Percentiles rank a stretch among this genome's conserved stretches.
Conservation (phyloP, 345 rosid genomes). For the Citrus medica region DNA sequence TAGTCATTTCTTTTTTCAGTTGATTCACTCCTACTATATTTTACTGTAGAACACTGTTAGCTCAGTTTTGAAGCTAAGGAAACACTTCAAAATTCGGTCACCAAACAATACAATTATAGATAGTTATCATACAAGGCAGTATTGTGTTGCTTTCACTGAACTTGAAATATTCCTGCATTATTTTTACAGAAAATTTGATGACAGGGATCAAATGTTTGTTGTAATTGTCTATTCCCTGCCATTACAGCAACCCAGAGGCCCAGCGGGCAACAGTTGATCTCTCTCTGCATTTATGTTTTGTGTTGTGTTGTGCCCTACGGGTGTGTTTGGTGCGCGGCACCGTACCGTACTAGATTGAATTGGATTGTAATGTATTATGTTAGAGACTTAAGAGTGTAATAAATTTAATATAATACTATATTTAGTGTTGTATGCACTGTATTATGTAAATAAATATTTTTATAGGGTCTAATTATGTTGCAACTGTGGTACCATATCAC, state of each 20-base stretch:
- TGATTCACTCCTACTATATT: neutral
- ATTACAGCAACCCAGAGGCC: neutral
- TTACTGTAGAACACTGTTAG: neutral
- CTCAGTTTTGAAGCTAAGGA: neutral
- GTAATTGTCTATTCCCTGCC: neutral
- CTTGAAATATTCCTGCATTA: neutral
- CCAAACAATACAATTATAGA: neutral
- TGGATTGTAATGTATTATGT: too few relatives aligned
- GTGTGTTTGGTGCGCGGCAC: too few relatives aligned
- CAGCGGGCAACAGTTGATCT: neutral
- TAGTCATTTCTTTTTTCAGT: neutral
- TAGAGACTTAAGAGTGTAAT: too few relatives aligned
- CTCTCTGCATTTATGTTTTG: neutral
- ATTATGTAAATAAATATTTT: too few relatives aligned
- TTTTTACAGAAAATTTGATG: neutral
- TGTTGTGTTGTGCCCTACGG: neutral
- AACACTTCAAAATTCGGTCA: constrained; percentile 4
- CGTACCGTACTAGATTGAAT: too few relatives aligned
- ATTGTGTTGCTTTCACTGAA: neutral
- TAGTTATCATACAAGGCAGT: neutral
- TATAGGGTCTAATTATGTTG: too few relatives aligned
- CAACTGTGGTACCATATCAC: too few relatives aligned
- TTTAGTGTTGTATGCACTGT: too few relatives aligned
- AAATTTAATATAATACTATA: too few relatives aligned
- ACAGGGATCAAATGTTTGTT: neutral